Base-by-base conservation (phyloP, 225 moss, liverwort and hornwort genomes). In the Physcomitrellopsis africana region DNA sequence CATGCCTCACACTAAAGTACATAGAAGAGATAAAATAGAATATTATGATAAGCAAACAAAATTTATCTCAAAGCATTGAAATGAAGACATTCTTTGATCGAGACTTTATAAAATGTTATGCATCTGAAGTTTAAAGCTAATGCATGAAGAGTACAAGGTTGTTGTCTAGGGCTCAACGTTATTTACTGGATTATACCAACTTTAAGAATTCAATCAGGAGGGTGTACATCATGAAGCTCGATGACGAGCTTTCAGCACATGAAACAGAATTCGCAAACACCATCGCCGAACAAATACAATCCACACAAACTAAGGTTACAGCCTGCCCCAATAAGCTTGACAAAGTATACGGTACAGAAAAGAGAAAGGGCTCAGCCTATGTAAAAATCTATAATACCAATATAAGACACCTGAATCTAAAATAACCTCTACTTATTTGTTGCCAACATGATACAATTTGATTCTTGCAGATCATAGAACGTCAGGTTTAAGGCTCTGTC, bases 141-240 rank as follows among this genome's bases (percentile, higher is more conserved):
- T 1, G 24, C 24, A 24, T 24, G 24, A 24, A 37, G 32, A 37
- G 32, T 37, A 37, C 32, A 37, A 37, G 7, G 32, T 37, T 37
- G 32, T 37, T 37, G 32, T 37, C 32, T 37, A 37, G 7, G 5
- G 32, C 4, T 37, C 32, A 37, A 4, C 4, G 32, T 37, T 37
- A 4, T 37, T 37, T 37, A 7, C 32, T 37, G 4, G 32, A 37
- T 37, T 37, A 37, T 7, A 37, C 32, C 0, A 7, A 24, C 24
- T 24, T 24, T 24, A 24, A 37, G 32, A 37, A 37, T 37, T 37
- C 32, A 37, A 37, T 37, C 32, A 37, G 32, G 4, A 37, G 32
- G 56, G 65, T 57, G 74, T 74, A 65, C 65, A n/a, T 74, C 44
- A 65, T n/a, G 56, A 27, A 74, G 65, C 55, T 74, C 32, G 32